Conservation (phyloP, 2,329 filamentous ascomycete species). For the Pseudogymnoascus sp. region DNA sequence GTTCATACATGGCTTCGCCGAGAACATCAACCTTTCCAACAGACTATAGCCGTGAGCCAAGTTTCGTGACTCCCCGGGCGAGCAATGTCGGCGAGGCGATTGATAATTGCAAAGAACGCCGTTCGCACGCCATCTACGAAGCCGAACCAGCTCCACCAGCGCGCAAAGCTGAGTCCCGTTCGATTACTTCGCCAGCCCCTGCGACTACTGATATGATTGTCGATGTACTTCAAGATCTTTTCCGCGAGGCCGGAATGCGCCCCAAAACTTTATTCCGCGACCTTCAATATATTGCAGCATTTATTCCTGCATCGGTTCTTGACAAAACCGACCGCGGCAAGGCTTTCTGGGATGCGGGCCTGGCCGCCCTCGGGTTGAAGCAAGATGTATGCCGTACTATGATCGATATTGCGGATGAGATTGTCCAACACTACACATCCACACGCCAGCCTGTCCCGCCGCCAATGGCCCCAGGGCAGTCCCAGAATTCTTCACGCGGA, state of each 20-base stretch:
- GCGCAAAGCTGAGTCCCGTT: slow-evolving; percentile 44
- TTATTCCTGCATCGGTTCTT: slow-evolving; percentile 51
- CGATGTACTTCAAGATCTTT: slow-evolving; percentile 57
- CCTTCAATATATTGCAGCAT: slow-evolving; percentile 64
- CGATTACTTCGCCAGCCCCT: slow-evolving; percentile 21
- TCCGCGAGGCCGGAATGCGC: slow-evolving; percentile 59
- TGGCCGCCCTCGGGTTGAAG: slow-evolving; percentile 84
- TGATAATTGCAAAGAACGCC: slow-evolving; percentile 60
- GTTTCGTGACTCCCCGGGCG: slow-evolving; percentile 26
- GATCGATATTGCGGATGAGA: slow-evolving; percentile 59
- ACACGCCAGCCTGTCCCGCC: slow-evolving; percentile 39
- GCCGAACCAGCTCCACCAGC: slow-evolving; percentile 47
- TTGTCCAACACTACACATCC: slow-evolving; percentile 60
- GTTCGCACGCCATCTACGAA: slow-evolving; percentile 46
- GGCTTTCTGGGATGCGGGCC: slow-evolving; percentile 73
- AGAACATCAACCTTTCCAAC: not conserved
- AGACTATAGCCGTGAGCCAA: slow-evolving; percentile 9
- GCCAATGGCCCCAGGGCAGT: not conserved
- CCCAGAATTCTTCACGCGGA: not conserved
- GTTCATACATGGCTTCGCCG: not conserved
- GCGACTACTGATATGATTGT: slow-evolving; percentile 46
- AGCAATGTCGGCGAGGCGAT: slow-evolving; percentile 57
- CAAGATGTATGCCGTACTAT: slow-evolving; percentile 71
- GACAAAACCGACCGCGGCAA: slow-evolving; percentile 59
- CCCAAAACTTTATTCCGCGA: slow-evolving; percentile 76